Evolutionary conservation across 2,329 filamentous ascomycete genomes (phyloP), one percentile per base, ranked within the genome.

Genomic region (Aspergillus japonicus): DNA sequence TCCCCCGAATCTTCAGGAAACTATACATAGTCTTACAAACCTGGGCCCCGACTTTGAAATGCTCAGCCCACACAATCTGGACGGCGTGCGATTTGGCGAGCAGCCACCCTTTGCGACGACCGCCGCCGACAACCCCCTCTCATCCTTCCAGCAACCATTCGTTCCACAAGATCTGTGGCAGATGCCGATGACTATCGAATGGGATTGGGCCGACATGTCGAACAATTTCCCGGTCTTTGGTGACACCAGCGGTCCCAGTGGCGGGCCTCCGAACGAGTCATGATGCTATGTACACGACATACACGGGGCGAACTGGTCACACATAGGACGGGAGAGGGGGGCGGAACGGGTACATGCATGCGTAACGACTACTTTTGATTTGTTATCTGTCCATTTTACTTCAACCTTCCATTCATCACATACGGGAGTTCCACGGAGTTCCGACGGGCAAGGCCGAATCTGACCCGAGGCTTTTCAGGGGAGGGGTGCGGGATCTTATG

Each of bases 121-220:
- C 33, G 68, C 66, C n/a, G 68, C 66, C 21, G 68, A 72, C 33
- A 69, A 72, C 11, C 69, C 71, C 57, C 71, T 78, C 39, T 74
- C 77, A 12, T 70, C 81, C 19, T 92, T 93, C 71, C 89, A 93
- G 69, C 90, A 96, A 66, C 93, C 93, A 0, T 89, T 96, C 69
- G 86, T 98, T 23, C 94, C 95, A 4, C 92, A 94, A 68, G 95
- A 98, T 76, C 77, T 98, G 26, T 99, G 95, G 87, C 90, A 94
- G 74, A 88, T 98, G 85, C 93, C 94, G 1, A 96, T 96, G 88
- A 96, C 91, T 2, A 83, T 98, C 23, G 94, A 98, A 72, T 97
- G 93, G 92, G 92, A 89, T 65, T 90, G 87, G 88, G 85, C 78
- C 3, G 79, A 81, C 58, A 75, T 78, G 71, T 75, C 75, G 14